These are phyloP conservation scores for Echria macrotheca DNA, from an alignment of 495 filamentous ascomycete species.

Conservation along the genomic window DNA sequence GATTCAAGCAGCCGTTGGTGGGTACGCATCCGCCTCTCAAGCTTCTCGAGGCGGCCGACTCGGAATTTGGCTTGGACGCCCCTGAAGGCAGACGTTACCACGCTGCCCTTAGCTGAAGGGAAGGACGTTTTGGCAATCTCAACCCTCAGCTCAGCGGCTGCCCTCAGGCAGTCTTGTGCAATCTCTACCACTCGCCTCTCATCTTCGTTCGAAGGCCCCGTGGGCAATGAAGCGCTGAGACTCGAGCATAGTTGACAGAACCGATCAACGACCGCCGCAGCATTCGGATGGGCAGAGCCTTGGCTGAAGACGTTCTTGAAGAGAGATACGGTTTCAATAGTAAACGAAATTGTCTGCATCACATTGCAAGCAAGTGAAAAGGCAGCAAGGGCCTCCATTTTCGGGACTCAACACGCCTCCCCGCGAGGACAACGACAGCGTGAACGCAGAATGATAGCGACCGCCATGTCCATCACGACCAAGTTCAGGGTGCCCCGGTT, in stretches of 20 bases:
- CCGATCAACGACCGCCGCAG: not conserved
- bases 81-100: not conserved
- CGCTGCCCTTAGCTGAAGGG: constrained; percentile 4
- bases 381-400: constrained; percentile 24
- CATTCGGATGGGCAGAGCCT: constrained; percentile 11
- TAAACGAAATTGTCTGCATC: constrained; percentile 25
- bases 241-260: not conserved
- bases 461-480: too few species aligned
- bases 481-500: too few species aligned
- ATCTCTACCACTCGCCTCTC: constrained; percentile 3
- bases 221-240: constrained; percentile 8
- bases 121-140: constrained; percentile 1
- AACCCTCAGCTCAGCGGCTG: not conserved
- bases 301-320: constrained; percentile 7
- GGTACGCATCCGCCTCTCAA: constrained; percentile 1
- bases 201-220: constrained; percentile 5
- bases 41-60: not conserved
- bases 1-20: constrained; percentile 9
- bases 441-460: too few species aligned
- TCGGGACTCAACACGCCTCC: not conserved
- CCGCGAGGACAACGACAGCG: too few species aligned
- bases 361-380: constrained; percentile 29
- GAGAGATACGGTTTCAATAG: constrained; percentile 6
- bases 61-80: not conserved
- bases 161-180: not conserved